A percentile compares a stretch with the other conserved stretches of the same genome.
Evolutionary conservation across 2,329 filamentous ascomycete species (phyloP).

Genomic region (Sclerotinia borealis): DNA sequence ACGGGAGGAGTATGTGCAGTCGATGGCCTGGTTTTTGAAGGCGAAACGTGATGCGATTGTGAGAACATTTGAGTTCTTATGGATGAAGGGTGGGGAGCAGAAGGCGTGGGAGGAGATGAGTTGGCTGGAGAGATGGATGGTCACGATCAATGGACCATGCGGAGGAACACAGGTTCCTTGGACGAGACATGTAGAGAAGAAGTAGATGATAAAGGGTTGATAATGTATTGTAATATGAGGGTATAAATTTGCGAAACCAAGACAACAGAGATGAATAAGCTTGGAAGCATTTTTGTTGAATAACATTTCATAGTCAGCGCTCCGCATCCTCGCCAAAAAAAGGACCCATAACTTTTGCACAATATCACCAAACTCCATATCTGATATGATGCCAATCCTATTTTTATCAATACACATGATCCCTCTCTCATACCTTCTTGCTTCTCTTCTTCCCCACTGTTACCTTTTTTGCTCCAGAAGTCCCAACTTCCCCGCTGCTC

Average conservation of each 20-base stretch:
- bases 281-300: neutral
- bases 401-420: neutral
- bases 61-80: neutral
- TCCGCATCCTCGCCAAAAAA: neutral
- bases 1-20: neutral
- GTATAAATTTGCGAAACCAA: neutral
- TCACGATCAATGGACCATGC: neutral
- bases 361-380: neutral
- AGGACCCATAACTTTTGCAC: neutral
- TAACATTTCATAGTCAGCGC: neutral
- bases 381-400: neutral
- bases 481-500: conserved; percentile 19
- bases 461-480: conserved; percentile 11
- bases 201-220: neutral
- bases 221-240: neutral
- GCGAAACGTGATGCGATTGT: neutral
- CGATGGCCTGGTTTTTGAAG: neutral
- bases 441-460: conserved; percentile 25
- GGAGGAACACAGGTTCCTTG: neutral
- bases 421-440: conserved; percentile 25
- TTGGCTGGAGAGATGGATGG: neutral
- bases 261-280: neutral
- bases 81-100: neutral
- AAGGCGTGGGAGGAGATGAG: neutral
- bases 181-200: neutral